Evolutionary conservation across 2,329 filamentous ascomycete genomes (phyloP).

Genomic region (Corynespora cassiicola): DNA sequence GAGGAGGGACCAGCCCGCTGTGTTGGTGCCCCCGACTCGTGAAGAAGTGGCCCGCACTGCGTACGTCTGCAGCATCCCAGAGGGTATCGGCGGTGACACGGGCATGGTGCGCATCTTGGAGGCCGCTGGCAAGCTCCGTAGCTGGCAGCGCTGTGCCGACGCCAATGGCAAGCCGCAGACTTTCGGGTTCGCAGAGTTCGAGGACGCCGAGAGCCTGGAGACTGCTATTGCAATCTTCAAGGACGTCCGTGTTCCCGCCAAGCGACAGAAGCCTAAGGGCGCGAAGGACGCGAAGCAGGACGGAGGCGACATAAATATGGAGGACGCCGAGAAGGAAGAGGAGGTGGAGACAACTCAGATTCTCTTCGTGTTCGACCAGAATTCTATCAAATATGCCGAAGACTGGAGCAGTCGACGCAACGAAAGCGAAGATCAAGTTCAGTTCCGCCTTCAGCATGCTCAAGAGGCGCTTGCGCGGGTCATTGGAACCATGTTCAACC

Average conservation of each 20-base stretch:
- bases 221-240: constrained; percentile 84
- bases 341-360: constrained; percentile 73
- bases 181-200: constrained; percentile 96
- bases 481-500: constrained; percentile 75
- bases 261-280: constrained; percentile 70
- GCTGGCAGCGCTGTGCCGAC: constrained; percentile 82
- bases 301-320: constrained; percentile 61
- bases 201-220: constrained; percentile 86
- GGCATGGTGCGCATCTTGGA: constrained; percentile 79
- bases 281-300: constrained; percentile 50
- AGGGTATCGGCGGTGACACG: constrained; percentile 77
- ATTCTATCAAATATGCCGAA: constrained; percentile 83
- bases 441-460: constrained; percentile 74
- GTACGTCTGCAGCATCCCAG: constrained; percentile 85
- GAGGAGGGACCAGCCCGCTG: constrained; percentile 70
- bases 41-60: constrained; percentile 93
- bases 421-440: constrained; percentile 67
- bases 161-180: constrained; percentile 82
- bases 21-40: constrained; percentile 79
- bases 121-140: constrained; percentile 77
- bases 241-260: constrained; percentile 80
- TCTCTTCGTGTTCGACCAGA: constrained; percentile 76
- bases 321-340: constrained; percentile 48
- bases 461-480: constrained; percentile 71
- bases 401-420: constrained; percentile 73